These are phyloP conservation scores for Amphibolis antarctica DNA, from an alignment of 106 monocot species.

Conservation along the genomic window DNA sequence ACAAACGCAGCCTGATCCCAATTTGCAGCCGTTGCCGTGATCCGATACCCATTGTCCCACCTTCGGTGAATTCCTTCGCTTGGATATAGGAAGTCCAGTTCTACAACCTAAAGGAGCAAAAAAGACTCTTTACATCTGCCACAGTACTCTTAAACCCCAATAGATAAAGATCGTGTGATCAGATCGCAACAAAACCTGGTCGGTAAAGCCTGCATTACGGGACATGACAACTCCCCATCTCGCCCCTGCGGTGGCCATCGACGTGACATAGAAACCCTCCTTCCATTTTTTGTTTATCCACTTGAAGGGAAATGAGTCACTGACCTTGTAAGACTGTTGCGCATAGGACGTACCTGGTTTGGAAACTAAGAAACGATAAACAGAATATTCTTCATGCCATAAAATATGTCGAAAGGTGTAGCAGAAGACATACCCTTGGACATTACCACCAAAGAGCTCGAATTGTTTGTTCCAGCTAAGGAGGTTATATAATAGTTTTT, in stretches of 20 bases:
- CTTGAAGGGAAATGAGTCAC: constrained; percentile 86
- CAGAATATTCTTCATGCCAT: not conserved
- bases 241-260: constrained; percentile 77
- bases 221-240: constrained; percentile 91
- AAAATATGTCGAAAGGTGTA: not conserved
- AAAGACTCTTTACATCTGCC: not conserved
- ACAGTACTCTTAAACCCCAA: no score
- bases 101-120: constrained; percentile 48
- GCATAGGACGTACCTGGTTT: constrained; percentile 51
- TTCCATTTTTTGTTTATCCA: constrained; percentile 95
- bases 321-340: constrained; percentile 88
- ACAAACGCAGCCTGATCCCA: constrained; percentile 81
- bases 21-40: constrained; percentile 80
- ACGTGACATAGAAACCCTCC: constrained; percentile 70
- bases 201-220: constrained; percentile 59
- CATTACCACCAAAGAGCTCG: constrained; percentile 28
- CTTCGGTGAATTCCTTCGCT: constrained; percentile 80
- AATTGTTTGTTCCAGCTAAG: constrained; percentile 25
- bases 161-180: no score
- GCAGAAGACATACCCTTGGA: constrained; percentile 12
- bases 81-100: constrained; percentile 79
- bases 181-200: constrained; percentile 35
- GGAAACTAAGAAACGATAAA: not conserved
- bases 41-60: constrained; percentile 77
- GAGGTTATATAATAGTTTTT: constrained; percentile 31